Conservation (phyloP, 1,139 yeast species). For the Tardiomyces blankii region DNA sequence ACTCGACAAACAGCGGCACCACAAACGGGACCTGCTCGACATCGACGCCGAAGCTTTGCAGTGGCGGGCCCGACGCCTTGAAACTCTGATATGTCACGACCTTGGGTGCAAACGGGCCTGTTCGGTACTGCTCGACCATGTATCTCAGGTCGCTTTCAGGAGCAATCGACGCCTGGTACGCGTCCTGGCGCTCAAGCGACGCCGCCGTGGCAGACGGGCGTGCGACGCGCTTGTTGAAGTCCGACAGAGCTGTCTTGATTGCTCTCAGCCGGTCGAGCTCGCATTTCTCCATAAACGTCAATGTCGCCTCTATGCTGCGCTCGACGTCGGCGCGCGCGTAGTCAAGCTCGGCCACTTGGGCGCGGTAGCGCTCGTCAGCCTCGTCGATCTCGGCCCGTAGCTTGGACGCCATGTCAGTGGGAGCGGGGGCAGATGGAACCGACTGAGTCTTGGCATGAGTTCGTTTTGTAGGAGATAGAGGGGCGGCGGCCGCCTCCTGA, state of each 20-base stretch:
- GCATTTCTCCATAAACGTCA: slow-evolving; percentile 62
- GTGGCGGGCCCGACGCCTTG: slow-evolving; percentile 20
- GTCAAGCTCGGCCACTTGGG: slow-evolving; percentile 49
- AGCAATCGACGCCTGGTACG: slow-evolving; percentile 48
- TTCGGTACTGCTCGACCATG: slow-evolving; percentile 48
- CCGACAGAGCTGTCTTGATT: slow-evolving; percentile 53
- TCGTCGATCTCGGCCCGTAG: slow-evolving; percentile 18
- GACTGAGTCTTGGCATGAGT: background rate
- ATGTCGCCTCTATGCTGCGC: slow-evolving; percentile 53
- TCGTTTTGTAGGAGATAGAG: background rate
- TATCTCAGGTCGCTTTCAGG: slow-evolving; percentile 53
- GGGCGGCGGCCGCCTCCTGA: no score
- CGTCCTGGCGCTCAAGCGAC: slow-evolving; percentile 34
- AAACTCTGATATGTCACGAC: slow-evolving; percentile 56
- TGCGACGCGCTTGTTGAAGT: slow-evolving; percentile 46
- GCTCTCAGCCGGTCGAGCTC: slow-evolving; percentile 65
- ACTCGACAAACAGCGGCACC: slow-evolving; percentile 49
- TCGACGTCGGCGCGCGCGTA: slow-evolving; percentile 58
- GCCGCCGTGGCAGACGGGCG: slow-evolving; percentile 28
- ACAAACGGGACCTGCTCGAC: slow-evolving; percentile 56
- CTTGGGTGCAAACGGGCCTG: slow-evolving; percentile 63
- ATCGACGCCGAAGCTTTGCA: slow-evolving; percentile 78
- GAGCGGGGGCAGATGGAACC: background rate
- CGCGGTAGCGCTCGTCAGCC: slow-evolving; percentile 46
- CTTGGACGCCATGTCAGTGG: slow-evolving; percentile 3